Percentiles rank a stretch among this genome's conserved stretches.
Evolutionary conservation across 306 rosid genomes (phyloP).

Genomic region (Lithocarpus polystachyus): DNA sequence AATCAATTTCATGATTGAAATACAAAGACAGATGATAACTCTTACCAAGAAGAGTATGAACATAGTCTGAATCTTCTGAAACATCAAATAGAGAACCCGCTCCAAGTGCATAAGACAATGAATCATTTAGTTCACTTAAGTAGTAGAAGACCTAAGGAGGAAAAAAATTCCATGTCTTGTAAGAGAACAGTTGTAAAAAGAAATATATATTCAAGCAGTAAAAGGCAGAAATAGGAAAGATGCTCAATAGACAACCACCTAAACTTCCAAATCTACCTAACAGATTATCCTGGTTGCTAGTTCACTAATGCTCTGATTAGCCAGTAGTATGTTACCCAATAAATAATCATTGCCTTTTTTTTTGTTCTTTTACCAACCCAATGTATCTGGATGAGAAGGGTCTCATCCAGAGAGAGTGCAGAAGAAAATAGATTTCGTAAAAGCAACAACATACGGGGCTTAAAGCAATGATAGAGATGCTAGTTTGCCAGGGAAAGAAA

Average conservation of each 20-base stretch:
- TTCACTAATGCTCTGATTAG: background rate
- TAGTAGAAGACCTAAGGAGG: slow-evolving; percentile 79
- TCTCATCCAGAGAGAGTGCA: background rate
- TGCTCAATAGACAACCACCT: background rate
- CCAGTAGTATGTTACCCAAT: background rate
- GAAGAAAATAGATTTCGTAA: background rate
- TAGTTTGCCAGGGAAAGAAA: background rate
- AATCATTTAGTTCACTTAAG: slow-evolving; percentile 93
- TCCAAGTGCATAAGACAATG: slow-evolving; percentile 93
- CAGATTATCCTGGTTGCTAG: background rate
- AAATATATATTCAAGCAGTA: too few species aligned
- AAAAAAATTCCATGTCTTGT: background rate
- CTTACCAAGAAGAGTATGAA: slow-evolving; percentile 95
- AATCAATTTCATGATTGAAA: background rate
- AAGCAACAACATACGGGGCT: background rate
- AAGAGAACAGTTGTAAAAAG: too few species aligned
- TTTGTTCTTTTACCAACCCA: background rate
- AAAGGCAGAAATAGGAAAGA: background rate
- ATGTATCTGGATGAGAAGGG: background rate
- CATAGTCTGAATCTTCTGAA: slow-evolving; percentile 90
- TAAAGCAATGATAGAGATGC: background rate
- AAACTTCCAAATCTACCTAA: background rate
- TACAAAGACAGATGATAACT: background rate
- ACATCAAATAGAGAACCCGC: slow-evolving; percentile 90
- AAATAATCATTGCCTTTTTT: background rate